Conservation (phyloP, 805 yeast species). For the Metschnikowia koreensis region DNA sequence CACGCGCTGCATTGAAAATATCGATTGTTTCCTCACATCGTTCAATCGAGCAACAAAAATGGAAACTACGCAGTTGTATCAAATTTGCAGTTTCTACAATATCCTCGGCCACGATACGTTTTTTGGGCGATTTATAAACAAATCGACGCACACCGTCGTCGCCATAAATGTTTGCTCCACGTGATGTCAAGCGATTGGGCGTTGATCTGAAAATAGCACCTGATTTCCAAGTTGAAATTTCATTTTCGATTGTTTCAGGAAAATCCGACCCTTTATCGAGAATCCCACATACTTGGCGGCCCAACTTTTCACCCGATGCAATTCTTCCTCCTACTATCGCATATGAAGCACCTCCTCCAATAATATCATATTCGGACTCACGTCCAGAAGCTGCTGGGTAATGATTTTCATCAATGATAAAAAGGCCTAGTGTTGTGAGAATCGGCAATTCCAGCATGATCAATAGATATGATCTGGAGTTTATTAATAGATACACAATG, state of each 20-base stretch:
- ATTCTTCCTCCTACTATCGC: conserved; percentile 74
- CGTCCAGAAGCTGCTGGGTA: conserved; percentile 41
- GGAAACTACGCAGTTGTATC: conserved; percentile 47
- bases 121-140: conserved; percentile 59
- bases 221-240: conserved; percentile 59
- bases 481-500: too few species aligned
- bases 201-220: conserved; percentile 58
- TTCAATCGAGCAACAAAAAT: conserved; percentile 71
- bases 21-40: conserved; percentile 52
- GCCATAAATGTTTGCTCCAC: conserved; percentile 78
- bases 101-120: conserved; percentile 57
- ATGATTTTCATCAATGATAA: conserved; percentile 83
- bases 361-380: conserved; percentile 45
- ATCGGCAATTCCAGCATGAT: conserved; percentile 9
- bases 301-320: conserved; percentile 36
- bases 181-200: conserved; percentile 57
- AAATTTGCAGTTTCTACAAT: conserved; percentile 39
- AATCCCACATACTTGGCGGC: conserved; percentile 56
- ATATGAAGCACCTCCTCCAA: conserved; percentile 91
- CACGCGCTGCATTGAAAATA: conserved; percentile 18
- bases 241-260: conserved; percentile 46
- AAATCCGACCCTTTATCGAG: conserved; percentile 82
- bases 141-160: conserved; percentile 56
- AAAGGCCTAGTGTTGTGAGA: conserved; percentile 82
- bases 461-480: neutral